phyloP scores from a whole-genome alignment of 2,329 filamentous ascomycete species.

The Sporothrix humicola region DNA sequence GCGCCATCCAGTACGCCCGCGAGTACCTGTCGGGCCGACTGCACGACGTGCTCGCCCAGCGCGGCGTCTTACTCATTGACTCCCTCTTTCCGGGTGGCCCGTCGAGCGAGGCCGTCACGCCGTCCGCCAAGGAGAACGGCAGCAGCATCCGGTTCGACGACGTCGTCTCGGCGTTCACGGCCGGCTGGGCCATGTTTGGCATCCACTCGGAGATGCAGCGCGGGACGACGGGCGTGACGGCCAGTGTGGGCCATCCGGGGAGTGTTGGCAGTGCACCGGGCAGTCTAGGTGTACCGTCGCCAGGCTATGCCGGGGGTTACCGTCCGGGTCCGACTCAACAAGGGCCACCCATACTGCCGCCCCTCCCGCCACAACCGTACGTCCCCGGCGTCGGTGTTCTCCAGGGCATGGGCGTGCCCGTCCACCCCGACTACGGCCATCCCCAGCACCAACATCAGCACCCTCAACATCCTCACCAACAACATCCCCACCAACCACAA shows the following conservation, averaged over 20 bases:
- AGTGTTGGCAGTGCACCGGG: slow-evolving; percentile 11
- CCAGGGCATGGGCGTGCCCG: neutral
- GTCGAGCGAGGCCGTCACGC: neutral
- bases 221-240: neutral
- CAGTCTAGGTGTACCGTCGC: slow-evolving; percentile 6
- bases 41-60: slow-evolving; percentile 38
- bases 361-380: neutral
- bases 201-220: slow-evolving; percentile 32
- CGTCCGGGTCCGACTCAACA: neutral
- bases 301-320: neutral
- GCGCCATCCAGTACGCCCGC: slow-evolving; percentile 35
- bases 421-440: neutral
- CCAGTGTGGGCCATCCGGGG: neutral
- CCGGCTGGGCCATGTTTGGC: slow-evolving; percentile 37
- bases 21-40: slow-evolving; percentile 36
- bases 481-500: neutral
- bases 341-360: neutral
- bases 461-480: neutral
- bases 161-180: slow-evolving; percentile 35
- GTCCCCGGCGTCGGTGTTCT: neutral
- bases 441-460: neutral
- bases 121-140: neutral
- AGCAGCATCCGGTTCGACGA: slow-evolving; percentile 35
- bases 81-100: slow-evolving; percentile 33
- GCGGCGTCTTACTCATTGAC: slow-evolving; percentile 39